Evolutionary conservation across 1,139 yeast species (phyloP).

Genomic region (Candida sp.): DNA sequence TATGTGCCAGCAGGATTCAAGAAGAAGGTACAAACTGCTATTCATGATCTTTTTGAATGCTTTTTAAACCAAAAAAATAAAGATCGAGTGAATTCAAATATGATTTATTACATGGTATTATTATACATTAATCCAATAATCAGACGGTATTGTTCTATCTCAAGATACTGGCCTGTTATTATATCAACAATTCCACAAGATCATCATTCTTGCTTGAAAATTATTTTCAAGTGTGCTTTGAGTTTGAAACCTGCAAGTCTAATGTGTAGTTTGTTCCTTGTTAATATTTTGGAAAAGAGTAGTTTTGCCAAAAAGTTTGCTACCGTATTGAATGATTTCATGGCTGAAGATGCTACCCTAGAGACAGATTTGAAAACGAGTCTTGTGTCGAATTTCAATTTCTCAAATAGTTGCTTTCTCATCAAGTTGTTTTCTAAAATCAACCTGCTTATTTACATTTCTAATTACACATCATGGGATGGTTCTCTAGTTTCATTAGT

Average conservation of each 20-base stretch:
- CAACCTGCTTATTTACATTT: not conserved
- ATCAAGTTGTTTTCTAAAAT: not conserved
- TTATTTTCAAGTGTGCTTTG: not conserved
- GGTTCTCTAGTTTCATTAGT: slow-evolving; percentile 3
- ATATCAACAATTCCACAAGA: not conserved
- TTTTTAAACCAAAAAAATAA: not conserved
- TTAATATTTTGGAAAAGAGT: not conserved
- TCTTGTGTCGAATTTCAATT: not conserved
- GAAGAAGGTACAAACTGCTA: not conserved
- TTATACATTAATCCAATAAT: not conserved
- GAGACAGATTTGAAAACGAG: not conserved
- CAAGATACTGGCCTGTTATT: slow-evolving; percentile 7
- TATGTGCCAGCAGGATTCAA: not conserved
- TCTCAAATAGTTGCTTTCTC: slow-evolving; percentile 1
- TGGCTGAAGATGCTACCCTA: not conserved
- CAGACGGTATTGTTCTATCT: slow-evolving; percentile 1
- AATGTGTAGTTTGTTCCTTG: not conserved
- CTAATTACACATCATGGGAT: not conserved
- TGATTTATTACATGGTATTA: not conserved
- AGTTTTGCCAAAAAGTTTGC: slow-evolving; percentile 2
- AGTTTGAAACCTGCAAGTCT: not conserved
- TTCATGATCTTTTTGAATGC: slow-evolving; percentile 1
- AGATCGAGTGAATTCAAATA: not conserved
- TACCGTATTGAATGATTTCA: not conserved
- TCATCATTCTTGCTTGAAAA: not conserved